Percentiles rank a stretch among this genome's conserved stretches.
Evolutionary conservation across 75 land plant genomes (phyloP).

Genomic region (Pseudotsuga menziesii): DNA sequence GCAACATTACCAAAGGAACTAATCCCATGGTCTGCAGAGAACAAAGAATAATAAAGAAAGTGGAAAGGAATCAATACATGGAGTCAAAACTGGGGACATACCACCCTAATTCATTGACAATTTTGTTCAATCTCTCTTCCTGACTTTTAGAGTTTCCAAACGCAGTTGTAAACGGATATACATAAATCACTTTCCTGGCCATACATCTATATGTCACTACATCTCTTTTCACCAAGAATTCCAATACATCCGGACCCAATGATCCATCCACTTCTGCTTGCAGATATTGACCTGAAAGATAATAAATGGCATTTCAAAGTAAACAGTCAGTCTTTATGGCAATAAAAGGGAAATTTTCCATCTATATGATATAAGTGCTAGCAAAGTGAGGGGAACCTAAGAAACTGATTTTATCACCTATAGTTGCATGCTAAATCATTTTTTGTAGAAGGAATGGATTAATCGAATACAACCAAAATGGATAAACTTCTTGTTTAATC

Average conservation of each 20-base stretch:
- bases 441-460: neutral
- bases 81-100: constrained; percentile 58
- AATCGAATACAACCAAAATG: neutral
- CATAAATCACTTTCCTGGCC: constrained; percentile 76
- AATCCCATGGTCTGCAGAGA: neutral
- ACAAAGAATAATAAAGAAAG: neutral
- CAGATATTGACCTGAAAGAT: constrained; percentile 57
- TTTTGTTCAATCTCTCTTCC: constrained; percentile 59
- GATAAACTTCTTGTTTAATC: neutral
- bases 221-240: constrained; percentile 78
- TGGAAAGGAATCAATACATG: constrained; percentile 28
- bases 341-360: neutral
- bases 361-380: neutral
- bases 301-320: neutral
- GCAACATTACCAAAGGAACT: neutral
- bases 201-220: constrained; percentile 67
- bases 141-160: constrained; percentile 78
- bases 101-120: constrained; percentile 71
- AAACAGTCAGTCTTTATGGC: neutral
- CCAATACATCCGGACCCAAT: constrained; percentile 76
- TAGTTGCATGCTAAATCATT: neutral
- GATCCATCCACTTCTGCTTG: constrained; percentile 88
- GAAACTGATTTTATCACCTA: neutral
- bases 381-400: neutral
- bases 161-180: constrained; percentile 92